phyloP scores from a whole-genome alignment of 1,139 yeast species.

The Kazachstania sp. region DNA sequence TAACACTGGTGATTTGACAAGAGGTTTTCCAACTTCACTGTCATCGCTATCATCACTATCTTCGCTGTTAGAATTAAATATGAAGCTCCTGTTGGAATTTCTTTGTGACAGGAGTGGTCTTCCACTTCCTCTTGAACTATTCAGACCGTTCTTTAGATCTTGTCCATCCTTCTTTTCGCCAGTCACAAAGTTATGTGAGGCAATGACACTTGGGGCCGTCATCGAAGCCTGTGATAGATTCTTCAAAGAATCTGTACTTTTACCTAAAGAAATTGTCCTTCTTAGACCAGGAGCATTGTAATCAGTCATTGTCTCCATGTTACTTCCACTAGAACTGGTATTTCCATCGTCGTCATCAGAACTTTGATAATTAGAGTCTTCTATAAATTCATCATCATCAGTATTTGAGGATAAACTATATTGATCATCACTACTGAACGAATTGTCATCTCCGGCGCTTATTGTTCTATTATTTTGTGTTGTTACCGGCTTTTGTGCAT shows the following conservation, averaged over 20 bases:
- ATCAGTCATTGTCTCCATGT: conserved; percentile 5
- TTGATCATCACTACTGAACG: conserved; percentile 9
- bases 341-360: conserved; percentile 30
- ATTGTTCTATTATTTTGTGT: neutral
- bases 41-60: conserved; percentile 11
- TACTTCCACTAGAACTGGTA: conserved; percentile 8
- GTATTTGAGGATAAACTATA: conserved; percentile 21
- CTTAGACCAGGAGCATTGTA: conserved; percentile 15
- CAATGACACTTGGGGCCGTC: conserved; percentile 4
- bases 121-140: neutral
- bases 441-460: neutral
- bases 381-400: conserved; percentile 17
- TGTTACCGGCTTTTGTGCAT: too few relatives aligned
- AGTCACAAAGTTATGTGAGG: conserved; percentile 26
- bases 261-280: conserved; percentile 27
- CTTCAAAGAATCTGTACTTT: conserved; percentile 20
- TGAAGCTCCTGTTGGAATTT: conserved; percentile 21
- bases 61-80: conserved; percentile 27
- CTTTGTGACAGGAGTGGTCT: conserved; percentile 9
- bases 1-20: neutral
- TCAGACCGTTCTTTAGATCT: neutral
- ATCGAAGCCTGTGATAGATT: conserved; percentile 14
- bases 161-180: conserved; percentile 18
- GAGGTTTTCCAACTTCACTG: neutral
- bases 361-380: conserved; percentile 34